Base-by-base conservation (phyloP, 352 stramenopile genomes). In the Phytophthora lateralis region DNA sequence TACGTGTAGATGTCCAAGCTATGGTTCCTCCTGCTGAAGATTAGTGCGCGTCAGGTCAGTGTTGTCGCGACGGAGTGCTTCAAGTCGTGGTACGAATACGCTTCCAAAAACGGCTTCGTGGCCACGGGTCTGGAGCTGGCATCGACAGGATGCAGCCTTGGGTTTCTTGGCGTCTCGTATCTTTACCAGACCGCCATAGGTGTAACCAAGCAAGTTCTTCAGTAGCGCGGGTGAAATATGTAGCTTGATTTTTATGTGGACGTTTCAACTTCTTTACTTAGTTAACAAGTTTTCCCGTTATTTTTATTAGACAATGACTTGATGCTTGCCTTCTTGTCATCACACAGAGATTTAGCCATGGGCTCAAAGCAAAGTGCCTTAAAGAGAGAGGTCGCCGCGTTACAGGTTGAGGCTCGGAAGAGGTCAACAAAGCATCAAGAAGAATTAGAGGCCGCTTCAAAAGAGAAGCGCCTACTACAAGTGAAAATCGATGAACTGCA, bases 21-120 rank as follows among this genome's bases (percentile, higher is more conserved):
- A 27, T 94, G 79, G 81, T 68, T 91, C 24, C 66, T 94, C 17
- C 58, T 94, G 24, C 57, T 92, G 38, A 91, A 91, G 60, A 91
- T 94, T 65, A 80, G 73, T 60, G 79, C 78, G 15, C 79, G 82
- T 11, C 85, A 94, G 66, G 43, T 91, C 30, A 74, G 74, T 7
- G 67, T 89, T 7, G 74, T 94, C 18, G 82, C 79, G 12, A 80
- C 69, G 34, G 77, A 92, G 53, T 89, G 68, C 27, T 85, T 91
- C 42, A 61, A 69, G 14, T 89, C 80, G 47, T 94, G 82, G 85
- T 76, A 90, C 43, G 77, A 92, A 34, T 87, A 90, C 51, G 83
- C 82, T 6, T 77, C 68, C 6, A 59, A 66, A 18, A 72, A 92
- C 58, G 85, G 85, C 7, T 91, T 87, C 30, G 39, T 91, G 14